Conservation (phyloP, 2,329 filamentous ascomycete species). For the Colletotrichum salicis region DNA sequence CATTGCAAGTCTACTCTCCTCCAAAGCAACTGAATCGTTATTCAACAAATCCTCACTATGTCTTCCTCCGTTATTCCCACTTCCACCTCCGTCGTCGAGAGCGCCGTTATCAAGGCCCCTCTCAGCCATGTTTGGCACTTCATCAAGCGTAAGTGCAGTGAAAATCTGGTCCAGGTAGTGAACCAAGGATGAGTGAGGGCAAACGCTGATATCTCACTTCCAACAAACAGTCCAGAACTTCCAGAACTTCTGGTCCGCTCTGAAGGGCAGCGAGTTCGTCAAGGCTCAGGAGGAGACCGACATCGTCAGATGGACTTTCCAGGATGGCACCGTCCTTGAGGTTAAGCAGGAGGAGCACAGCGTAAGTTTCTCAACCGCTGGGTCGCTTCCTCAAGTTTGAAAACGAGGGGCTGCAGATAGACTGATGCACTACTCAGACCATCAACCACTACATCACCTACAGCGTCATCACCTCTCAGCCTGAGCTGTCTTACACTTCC, state of each 20-base stretch:
- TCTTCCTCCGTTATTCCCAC: conserved; percentile 66
- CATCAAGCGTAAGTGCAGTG: conserved; percentile 64
- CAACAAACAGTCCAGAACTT: conserved; percentile 67
- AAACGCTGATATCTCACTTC: not conserved
- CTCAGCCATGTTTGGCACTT: conserved; percentile 77
- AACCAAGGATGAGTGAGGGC: not conserved
- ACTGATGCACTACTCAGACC: conserved; percentile 52
- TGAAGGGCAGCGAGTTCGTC: conserved; percentile 70
- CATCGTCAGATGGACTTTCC: conserved; percentile 76
- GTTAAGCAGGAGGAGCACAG: conserved; percentile 83
- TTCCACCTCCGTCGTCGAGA: conserved; percentile 73
- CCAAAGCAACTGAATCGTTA: not conserved
- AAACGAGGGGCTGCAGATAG: not conserved
- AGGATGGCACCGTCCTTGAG: conserved; percentile 74
- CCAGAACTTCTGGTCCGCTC: conserved; percentile 72
- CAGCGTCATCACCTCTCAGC: conserved; percentile 74
- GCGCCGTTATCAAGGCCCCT: conserved; percentile 74
- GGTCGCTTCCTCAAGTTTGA: too few relatives aligned
- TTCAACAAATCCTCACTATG: conserved; percentile 36
- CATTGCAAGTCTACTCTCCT: conserved; percentile 9
- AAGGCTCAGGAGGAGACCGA: conserved; percentile 75
- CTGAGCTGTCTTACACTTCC: conserved; percentile 72
- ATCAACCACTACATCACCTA: conserved; percentile 83
- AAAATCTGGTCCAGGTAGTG: not conserved
- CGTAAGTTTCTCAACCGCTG: conserved; percentile 55